These are phyloP conservation scores for Globisporangium parvum DNA, from an alignment of 352 stramenopile species.

Conservation along the genomic window DNA sequence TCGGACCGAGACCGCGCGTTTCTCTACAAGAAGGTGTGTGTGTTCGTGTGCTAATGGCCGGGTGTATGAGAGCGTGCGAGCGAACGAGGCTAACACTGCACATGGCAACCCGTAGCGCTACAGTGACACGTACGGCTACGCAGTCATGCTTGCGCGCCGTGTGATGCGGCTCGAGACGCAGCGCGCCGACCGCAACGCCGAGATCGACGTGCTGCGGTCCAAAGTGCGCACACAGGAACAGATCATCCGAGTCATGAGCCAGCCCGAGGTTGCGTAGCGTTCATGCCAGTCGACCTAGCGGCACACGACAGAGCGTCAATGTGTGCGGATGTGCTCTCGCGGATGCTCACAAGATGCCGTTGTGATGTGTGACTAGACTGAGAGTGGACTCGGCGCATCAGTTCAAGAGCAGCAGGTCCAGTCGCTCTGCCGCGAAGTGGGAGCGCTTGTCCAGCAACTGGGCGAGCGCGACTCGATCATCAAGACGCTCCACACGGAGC, in stretches of 20 bases:
- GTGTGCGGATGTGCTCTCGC: constrained; percentile 8
- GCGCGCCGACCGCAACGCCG: constrained; percentile 26
- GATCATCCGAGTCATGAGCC: constrained; percentile 46
- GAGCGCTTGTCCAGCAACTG: constrained; percentile 45
- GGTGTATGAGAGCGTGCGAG: constrained; percentile 1
- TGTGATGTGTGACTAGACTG: background rate
- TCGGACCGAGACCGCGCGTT: constrained; percentile 54
- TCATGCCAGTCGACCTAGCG: too few relatives aligned
- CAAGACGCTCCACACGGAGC: constrained; percentile 44
- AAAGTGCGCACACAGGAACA: constrained; percentile 46
- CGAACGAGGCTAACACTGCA: background rate
- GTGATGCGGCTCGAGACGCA: constrained; percentile 38
- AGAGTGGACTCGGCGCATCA: constrained; percentile 11
- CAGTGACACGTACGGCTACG: constrained; percentile 61
- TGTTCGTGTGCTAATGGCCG: background rate
- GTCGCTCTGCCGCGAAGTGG: constrained; percentile 52
- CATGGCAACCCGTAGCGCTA: constrained; percentile 31
- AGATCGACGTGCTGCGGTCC: constrained; percentile 39
- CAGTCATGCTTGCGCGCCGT: constrained; percentile 37
- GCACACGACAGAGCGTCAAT: background rate
- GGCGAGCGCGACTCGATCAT: constrained; percentile 52
- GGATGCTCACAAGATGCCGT: background rate
- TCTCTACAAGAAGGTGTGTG: constrained; percentile 68
- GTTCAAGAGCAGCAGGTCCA: constrained; percentile 45
- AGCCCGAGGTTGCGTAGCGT: constrained; percentile 37